Conservation (phyloP, 2,329 filamentous ascomycete species). For the Didymella pomorum region DNA sequence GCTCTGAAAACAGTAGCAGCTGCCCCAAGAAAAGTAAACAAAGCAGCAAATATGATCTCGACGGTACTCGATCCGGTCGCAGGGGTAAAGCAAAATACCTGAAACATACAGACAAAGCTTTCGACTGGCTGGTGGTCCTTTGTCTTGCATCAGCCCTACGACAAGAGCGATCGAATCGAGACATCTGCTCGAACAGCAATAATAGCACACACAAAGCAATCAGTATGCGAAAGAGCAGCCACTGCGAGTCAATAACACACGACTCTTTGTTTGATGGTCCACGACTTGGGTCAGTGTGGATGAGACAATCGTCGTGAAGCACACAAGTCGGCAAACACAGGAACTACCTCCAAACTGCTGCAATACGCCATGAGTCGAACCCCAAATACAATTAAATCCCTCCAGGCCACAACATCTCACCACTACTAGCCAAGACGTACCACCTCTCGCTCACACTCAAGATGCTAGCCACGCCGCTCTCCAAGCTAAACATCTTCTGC, state of each 20-base stretch:
- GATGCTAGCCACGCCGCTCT: constrained; percentile 8
- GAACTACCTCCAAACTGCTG: not conserved
- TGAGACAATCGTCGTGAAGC: not conserved
- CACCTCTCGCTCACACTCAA: not conserved
- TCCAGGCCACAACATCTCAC: not conserved
- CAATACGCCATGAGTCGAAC: not conserved
- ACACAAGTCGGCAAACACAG: not conserved
- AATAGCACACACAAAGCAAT: not conserved
- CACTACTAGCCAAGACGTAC: not conserved
- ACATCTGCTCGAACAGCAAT: not conserved
- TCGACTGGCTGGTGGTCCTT: not conserved
- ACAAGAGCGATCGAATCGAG: not conserved
- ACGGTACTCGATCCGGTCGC: not conserved
- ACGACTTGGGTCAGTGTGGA: not conserved
- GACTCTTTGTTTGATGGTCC: not conserved
- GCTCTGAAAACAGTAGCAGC: not conserved
- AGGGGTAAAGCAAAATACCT: not conserved
- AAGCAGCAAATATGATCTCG: not conserved
- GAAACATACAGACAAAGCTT: constrained; percentile 9
- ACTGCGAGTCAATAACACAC: not conserved
- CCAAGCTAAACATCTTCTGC: constrained; percentile 26
- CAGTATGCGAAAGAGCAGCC: not conserved
- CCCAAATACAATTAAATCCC: not conserved
- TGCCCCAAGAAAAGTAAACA: not conserved
- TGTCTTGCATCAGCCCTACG: not conserved